These are phyloP conservation scores for Aspergillus ruber DNA, from an alignment of 2,329 filamentous ascomycete species.

Conservation along the genomic window DNA sequence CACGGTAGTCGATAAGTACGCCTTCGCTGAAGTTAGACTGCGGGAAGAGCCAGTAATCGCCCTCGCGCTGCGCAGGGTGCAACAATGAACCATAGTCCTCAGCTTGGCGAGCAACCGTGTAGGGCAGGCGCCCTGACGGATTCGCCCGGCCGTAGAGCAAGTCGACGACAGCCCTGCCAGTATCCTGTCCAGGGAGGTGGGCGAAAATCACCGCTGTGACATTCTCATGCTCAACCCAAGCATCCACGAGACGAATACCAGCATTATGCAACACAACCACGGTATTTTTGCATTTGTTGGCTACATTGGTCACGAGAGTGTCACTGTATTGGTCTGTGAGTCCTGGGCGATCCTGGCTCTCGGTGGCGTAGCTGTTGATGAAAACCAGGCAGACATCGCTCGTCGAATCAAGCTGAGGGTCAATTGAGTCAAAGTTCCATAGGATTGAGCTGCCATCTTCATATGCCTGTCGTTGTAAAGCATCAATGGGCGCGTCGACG, in stretches of 20 bases:
- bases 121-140: conserved; percentile 55
- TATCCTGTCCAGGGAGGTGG: conserved; percentile 60
- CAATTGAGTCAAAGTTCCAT: conserved; percentile 13
- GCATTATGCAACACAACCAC: conserved; percentile 62
- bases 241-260: conserved; percentile 50
- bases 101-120: conserved; percentile 53
- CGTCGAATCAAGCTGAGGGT: conserved; percentile 12
- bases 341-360: conserved; percentile 31
- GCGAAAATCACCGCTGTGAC: conserved; percentile 59
- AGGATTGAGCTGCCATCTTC: conserved; percentile 45
- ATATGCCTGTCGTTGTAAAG: conserved; percentile 46
- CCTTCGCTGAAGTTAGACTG: conserved; percentile 45
- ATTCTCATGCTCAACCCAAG: conserved; percentile 57
- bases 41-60: conserved; percentile 12
- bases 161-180: conserved; percentile 50
- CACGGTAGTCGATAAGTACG: conserved; percentile 49
- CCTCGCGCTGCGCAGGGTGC: conserved; percentile 8
- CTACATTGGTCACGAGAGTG: conserved; percentile 51
- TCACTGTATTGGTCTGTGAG: conserved; percentile 44
- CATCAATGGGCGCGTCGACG: conserved; percentile 49
- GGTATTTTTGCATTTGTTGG: conserved; percentile 54
- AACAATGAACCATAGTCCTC: conserved; percentile 47
- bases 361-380: conserved; percentile 47
- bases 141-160: conserved; percentile 54
- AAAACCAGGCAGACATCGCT: conserved; percentile 47